A percentile compares a stretch with the other conserved stretches of the same genome.
phyloP scores from a whole-genome alignment of 371 early-diverging fungal species.

The Mycotypha africana region DNA sequence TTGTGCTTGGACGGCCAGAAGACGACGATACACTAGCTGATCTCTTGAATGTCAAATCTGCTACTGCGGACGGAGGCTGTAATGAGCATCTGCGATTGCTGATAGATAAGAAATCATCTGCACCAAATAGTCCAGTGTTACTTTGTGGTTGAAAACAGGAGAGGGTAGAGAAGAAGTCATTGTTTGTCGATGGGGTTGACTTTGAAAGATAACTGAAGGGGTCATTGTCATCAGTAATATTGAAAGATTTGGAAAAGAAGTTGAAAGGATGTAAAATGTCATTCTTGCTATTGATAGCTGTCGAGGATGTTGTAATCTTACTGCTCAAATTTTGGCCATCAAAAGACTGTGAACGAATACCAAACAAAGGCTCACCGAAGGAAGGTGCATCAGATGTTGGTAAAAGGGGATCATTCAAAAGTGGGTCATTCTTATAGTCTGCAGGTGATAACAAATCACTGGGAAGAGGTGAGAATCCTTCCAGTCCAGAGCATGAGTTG shows the following conservation, averaged over 20 bases:
- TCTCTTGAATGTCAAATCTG: background rate
- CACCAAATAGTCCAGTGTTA: background rate
- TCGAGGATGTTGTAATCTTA: conserved; percentile 4
- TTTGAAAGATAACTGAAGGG: conserved; percentile 15
- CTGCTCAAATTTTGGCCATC: conserved; percentile 23
- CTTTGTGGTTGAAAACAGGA: no score
- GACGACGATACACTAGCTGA: conserved; percentile 2
- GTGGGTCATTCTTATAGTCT: conserved; percentile 53
- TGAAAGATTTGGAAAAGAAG: conserved; percentile 7
- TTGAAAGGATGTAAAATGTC: background rate
- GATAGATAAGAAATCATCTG: background rate
- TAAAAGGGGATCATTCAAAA: conserved; percentile 32
- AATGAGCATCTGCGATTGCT: conserved; percentile 4
- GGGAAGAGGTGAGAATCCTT: conserved; percentile 49
- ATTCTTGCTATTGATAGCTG: background rate
- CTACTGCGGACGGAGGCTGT: no score
- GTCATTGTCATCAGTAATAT: conserved; percentile 6
- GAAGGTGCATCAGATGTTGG: conserved; percentile 14
- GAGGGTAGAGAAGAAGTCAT: conserved; percentile 1
- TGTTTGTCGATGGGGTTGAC: conserved; percentile 9
- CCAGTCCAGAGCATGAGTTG: conserved; percentile 9
- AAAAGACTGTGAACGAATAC: conserved; percentile 28
- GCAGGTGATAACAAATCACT: conserved; percentile 56
- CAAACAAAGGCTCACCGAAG: conserved; percentile 26
- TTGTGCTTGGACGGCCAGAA: conserved; percentile 8